These are phyloP conservation scores for thale cress (Arabidopsis thaliana) DNA, from an alignment of 345 rosid species.

Conservation along the genomic window DNA sequence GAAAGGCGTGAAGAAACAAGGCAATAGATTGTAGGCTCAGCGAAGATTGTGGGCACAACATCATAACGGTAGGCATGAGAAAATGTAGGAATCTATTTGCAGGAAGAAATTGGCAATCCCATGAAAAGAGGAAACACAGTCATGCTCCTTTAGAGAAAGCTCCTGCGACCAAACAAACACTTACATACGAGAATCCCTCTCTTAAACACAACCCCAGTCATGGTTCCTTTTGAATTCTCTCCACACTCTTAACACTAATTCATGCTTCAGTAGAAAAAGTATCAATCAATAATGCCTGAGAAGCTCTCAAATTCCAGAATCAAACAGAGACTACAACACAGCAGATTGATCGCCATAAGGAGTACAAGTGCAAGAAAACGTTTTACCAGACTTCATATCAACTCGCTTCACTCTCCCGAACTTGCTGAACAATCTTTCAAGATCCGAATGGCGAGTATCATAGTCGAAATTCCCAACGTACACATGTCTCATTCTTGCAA, in stretches of 20 bases:
- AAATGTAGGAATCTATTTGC: constrained; percentile 53
- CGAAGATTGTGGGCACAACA: constrained; percentile 40
- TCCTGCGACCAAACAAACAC: constrained; percentile 97
- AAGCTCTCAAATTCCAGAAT: not conserved
- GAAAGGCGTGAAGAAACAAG: constrained; percentile 66
- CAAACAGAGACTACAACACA: too few relatives aligned
- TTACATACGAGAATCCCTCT: constrained; percentile 55
- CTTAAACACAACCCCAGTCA: constrained; percentile 1
- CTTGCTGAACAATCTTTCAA: constrained; percentile 75
- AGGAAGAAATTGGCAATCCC: constrained; percentile 54
- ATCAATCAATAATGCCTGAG: not conserved
- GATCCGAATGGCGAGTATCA: constrained; percentile 81
- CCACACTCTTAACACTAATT: not conserved
- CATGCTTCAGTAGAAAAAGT: not conserved
- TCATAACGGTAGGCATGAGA: constrained; percentile 49
- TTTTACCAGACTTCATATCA: constrained; percentile 90
- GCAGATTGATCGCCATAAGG: too few relatives aligned
- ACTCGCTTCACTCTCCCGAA: constrained; percentile 82
- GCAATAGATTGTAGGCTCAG: constrained; percentile 41
- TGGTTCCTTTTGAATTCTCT: not conserved
- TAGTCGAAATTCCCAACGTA: constrained; percentile 84
- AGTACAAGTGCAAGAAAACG: not conserved
- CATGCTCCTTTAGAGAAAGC: constrained; percentile 57
- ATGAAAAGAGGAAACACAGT: constrained; percentile 46
- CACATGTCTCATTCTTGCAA: constrained; percentile 59